A percentile compares a stretch with the other conserved stretches of the same genome.
Conservation (phyloP, 148 eudicot genomes). For the Rheum nobile region DNA sequence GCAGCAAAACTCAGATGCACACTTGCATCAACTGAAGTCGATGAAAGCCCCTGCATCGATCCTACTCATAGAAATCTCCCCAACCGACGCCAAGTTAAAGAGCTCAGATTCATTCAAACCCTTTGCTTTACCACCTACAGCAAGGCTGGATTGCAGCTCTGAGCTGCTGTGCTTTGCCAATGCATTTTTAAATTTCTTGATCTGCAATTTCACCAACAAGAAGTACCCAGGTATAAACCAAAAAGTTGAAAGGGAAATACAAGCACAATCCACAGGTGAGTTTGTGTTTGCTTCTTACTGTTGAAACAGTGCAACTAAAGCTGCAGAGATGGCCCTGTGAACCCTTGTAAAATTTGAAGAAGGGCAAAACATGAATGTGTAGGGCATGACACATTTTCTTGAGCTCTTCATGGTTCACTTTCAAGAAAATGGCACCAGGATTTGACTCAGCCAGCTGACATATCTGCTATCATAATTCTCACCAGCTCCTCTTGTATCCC, state of each 20-base stretch:
- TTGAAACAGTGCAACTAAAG: constrained; percentile 68
- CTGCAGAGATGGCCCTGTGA: constrained; percentile 68
- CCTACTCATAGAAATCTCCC: constrained; percentile 33
- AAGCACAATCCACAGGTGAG: not conserved
- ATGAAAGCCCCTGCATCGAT: no score
- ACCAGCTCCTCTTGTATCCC: no score
- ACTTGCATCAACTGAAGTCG: no score
- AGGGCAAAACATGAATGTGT: constrained; percentile 75
- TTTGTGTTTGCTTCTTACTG: constrained; percentile 15
- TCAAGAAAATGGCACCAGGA: constrained; percentile 53
- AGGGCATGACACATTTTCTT: constrained; percentile 69
- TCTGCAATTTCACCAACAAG: constrained; percentile 26
- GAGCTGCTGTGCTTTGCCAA: constrained; percentile 55
- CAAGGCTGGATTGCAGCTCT: constrained; percentile 18
- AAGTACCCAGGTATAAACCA: not conserved
- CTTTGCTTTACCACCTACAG: constrained; percentile 54
- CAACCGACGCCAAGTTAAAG: constrained; percentile 45
- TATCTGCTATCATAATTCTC: constrained; percentile 58
- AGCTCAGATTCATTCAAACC: constrained; percentile 74
- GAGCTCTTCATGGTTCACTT: constrained; percentile 67
- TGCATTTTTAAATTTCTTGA: constrained; percentile 85
- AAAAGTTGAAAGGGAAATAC: not conserved
- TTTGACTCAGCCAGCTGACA: constrained; percentile 82
- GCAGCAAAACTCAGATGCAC: no score
- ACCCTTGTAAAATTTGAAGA: constrained; percentile 84